Conservation (phyloP, 2,329 filamentous ascomycete genomes). For the Dactylellina drechsleri region DNA sequence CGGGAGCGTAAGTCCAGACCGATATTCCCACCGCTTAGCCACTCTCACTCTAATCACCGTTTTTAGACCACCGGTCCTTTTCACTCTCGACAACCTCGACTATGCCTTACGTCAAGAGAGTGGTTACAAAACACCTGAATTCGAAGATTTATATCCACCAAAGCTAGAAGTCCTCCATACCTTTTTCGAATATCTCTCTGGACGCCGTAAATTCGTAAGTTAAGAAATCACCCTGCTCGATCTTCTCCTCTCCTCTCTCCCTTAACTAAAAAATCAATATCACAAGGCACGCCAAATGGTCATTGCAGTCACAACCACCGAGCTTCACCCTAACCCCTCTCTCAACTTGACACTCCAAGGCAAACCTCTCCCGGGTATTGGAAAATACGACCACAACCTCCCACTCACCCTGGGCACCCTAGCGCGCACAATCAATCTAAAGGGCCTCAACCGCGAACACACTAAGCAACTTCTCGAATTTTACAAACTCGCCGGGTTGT, state of each 20-base stretch:
- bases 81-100: constrained; percentile 80
- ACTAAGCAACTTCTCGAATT: constrained; percentile 39
- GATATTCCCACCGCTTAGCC: background rate
- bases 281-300: constrained; percentile 71
- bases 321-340: constrained; percentile 62
- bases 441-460: constrained; percentile 41
- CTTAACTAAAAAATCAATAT: constrained; percentile 59
- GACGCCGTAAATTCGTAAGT: constrained; percentile 65
- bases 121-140: constrained; percentile 77
- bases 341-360: constrained; percentile 58
- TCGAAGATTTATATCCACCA: constrained; percentile 82
- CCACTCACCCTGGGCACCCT: constrained; percentile 57
- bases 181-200: constrained; percentile 78
- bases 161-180: constrained; percentile 80
- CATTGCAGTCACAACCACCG: constrained; percentile 73
- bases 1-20: constrained; percentile 52
- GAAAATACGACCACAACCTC: constrained; percentile 65
- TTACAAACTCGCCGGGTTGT: constrained; percentile 43
- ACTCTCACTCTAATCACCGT: too few relatives aligned
- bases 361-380: constrained; percentile 60
- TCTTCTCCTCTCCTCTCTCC: too few relatives aligned
- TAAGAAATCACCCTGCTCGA: constrained; percentile 14
- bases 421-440: constrained; percentile 31
- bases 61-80: constrained; percentile 73
- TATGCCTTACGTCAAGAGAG: constrained; percentile 79